phyloP scores from a whole-genome alignment of 2,329 filamentous ascomycete genomes.

The Colletotrichum sp. region DNA sequence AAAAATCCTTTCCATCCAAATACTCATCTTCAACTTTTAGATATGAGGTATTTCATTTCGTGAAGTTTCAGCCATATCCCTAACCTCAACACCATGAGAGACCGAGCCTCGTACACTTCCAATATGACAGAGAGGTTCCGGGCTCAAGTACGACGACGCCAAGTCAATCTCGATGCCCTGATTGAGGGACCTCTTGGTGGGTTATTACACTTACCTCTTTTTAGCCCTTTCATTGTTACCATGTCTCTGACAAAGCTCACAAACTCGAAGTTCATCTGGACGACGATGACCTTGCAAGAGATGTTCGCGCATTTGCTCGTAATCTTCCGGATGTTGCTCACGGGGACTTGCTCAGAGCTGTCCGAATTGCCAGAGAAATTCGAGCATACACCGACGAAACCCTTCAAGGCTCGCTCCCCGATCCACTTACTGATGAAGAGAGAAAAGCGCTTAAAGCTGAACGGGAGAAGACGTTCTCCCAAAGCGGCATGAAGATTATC shows the following conservation, averaged over 20 bases:
- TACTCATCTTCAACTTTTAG: no score
- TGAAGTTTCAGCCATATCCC: neutral
- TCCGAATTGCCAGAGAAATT: neutral
- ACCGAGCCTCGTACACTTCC: neutral
- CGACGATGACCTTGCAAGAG: neutral
- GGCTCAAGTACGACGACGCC: neutral
- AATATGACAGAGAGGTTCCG: neutral
- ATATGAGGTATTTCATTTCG: no score
- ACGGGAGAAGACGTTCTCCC: neutral
- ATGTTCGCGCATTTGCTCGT: neutral
- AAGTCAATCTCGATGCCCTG: neutral
- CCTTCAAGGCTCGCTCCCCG: neutral
- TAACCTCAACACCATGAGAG: no score
- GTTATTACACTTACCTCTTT: no score
- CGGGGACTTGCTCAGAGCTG: neutral
- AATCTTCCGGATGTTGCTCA: neutral
- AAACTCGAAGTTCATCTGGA: neutral
- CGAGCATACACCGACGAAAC: neutral
- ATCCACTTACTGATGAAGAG: neutral
- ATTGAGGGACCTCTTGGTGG: neutral
- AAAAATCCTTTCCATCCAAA: no score
- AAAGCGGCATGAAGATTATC: neutral
- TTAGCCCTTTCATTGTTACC: no score
- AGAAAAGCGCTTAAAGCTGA: neutral
- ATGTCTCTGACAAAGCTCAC: no score